Evolutionary conservation across 139 green algal genomes (phyloP), one percentile per base, ranked within the genome.

Genomic region (Volvox reticuliferus): DNA sequence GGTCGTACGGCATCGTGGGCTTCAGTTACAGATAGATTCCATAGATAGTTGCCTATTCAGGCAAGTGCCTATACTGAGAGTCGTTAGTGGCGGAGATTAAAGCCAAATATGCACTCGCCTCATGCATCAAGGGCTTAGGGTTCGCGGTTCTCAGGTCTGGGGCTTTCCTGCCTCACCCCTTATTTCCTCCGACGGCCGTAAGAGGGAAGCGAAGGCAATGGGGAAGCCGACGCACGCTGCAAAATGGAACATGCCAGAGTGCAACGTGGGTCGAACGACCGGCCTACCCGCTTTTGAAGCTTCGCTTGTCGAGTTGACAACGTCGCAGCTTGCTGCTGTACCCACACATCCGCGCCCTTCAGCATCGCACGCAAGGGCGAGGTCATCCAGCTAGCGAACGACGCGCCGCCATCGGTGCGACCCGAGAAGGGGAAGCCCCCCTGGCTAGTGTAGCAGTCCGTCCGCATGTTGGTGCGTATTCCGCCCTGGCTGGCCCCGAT

Each of bases 281-380:
- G 28, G 81, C 86, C 35, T 26, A 90, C 86, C 86, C 86, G 44
- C 71, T 67, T 33, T 71, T 84, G 71, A 28, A 90, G 86, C 86
- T 83, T 83, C 18, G 20, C 71, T 32, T 83, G 71, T 0, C 55
- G 86, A 1, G 21, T n/a, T 6, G 20, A 14, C 5, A 90, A 44
- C 86, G 67, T 1, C 19, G 30, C 50, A 37, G 65, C 73, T 32
- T 90, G 86, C 67, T 83, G 86, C 50, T 24, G 71, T 20, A 83
- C 50, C 14, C 28, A 65, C n/a, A 36, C 13, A 19, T 82, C 84
- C 16, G 63, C 68, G n/a, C 37, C 84, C 28, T 19, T n/a, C 68
- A 81, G 32, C 32, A 81, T 35, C 12, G 75, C 36, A 6, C 78
- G 28, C 37, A 84, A 61, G 3, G 75, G 75, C 5, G 75, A 81